Evolutionary conservation across 768 basidiomycete species (phyloP).

Genomic region (Nevesoporus exiguus): DNA sequence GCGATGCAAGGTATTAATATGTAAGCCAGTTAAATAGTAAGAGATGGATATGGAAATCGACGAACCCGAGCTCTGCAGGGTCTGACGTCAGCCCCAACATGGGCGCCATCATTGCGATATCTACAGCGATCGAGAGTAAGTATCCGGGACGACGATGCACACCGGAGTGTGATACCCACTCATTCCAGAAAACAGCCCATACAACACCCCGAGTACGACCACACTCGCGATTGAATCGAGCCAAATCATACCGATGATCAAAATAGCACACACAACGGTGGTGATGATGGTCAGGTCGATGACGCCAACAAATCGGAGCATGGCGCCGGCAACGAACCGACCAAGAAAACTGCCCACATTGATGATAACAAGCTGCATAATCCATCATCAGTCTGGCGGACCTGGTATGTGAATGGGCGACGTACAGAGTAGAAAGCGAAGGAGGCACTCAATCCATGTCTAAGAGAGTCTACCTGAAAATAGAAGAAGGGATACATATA

Average conservation of each 20-base stretch:
- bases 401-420: not conserved
- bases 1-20: not conserved
- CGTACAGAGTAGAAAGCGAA: constrained; percentile 56
- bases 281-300: constrained; percentile 42
- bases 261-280: constrained; percentile 30
- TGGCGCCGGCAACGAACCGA: constrained; percentile 40
- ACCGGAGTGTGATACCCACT: constrained; percentile 29
- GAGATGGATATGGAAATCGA: not conserved
- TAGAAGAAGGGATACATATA: constrained; percentile 54
- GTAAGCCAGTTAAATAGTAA: not conserved
- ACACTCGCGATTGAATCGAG: constrained; percentile 38
- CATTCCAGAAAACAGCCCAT: constrained; percentile 47
- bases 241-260: constrained; percentile 46
- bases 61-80: constrained; percentile 51
- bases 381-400: not conserved
- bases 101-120: constrained; percentile 40
- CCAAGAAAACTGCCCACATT: constrained; percentile 50
- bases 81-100: constrained; percentile 45
- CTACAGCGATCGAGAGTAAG: constrained; percentile 13
- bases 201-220: constrained; percentile 42
- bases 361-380: constrained; percentile 45
- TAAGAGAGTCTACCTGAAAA: constrained; percentile 53
- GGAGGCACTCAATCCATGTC: constrained; percentile 41
- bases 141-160: not conserved
- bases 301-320: constrained; percentile 41